Evolutionary conservation across 2,329 filamentous ascomycete genomes (phyloP), one percentile per base, ranked within the genome.

Genomic region (Colletotrichum magnum): DNA sequence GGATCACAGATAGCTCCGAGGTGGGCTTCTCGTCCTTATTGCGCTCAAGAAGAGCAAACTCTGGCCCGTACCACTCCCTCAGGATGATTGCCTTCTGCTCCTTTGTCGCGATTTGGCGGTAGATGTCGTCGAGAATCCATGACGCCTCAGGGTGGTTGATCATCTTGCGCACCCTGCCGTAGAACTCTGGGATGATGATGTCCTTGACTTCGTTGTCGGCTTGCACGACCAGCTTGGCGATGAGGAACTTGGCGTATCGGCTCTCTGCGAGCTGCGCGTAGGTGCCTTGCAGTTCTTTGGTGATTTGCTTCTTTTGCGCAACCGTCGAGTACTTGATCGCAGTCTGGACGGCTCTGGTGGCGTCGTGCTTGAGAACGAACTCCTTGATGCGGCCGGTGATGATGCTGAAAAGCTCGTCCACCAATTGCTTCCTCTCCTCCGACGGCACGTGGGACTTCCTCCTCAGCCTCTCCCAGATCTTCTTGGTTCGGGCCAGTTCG

Each of bases 81-180:
- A 99, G 86, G 69, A 99, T 86, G 56, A 89, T 89, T 41, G 92
- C 92, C 82, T 95, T 97, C 79, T 99, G 96, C 74, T 93, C 88
- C 76, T 91, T 90, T 24, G 93, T 96, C 10, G 95, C 95, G 66
- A 95, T 91, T 56, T 92, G 92, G 70, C 96, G 90, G 84, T 98
- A 99, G 73, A 98, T 93, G 80, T 99, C 96, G 79, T 99, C 97
- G 50, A 99, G 85, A 74, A 99, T 98, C 95, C 96, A 99, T 48
- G 94, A 95, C 39, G 94, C 96, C 81, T 99, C 97, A 1, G 95
- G 90, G 81, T 99, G 96, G 80, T 97, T 96, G 79, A 98, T 98
- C 77, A 98, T 85, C 77, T 94, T 93, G 78, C 94, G 93, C 71
- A 98, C 93, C 79, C 95, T 91, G 68, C 96, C 95, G 80, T 96